Evolutionary conservation across 164 flowering plant genomes (phyloP).

Genomic region (Chimonanthus salicifolius): DNA sequence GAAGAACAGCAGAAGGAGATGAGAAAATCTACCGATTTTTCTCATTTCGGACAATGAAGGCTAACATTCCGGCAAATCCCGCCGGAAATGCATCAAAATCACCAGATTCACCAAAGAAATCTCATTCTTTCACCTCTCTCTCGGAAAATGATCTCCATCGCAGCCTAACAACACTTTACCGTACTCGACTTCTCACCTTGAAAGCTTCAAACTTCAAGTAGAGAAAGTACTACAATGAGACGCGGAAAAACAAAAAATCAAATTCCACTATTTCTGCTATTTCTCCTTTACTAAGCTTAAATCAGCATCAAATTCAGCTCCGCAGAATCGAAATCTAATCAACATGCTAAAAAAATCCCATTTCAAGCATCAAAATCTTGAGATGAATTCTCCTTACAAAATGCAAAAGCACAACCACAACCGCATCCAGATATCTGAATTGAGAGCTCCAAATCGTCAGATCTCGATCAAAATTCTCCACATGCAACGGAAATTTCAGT

Average conservation of each 20-base stretch:
- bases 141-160: not conserved
- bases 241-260: not conserved
- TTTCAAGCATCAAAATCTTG: not conserved
- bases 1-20: conserved; percentile 15
- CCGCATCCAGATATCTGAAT: not conserved
- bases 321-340: not conserved
- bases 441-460: not conserved
- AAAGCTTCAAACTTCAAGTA: not conserved
- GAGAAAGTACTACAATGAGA: not conserved
- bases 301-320: not conserved
- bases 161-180: not conserved
- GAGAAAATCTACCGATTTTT: conserved; percentile 16
- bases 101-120: not conserved
- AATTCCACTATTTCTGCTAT: not conserved
- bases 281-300: not conserved
- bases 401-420: not conserved
- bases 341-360: not conserved
- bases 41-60: conserved; percentile 32
- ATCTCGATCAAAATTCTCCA: not conserved
- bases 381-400: not conserved
- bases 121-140: not conserved
- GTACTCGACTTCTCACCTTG: not conserved
- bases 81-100: conserved; percentile 8
- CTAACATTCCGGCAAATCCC: conserved; percentile 29
- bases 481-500: not conserved